Percentiles rank a stretch among this genome's conserved stretches.
These are phyloP conservation scores for Penicillium egyptiacum DNA, from an alignment of 495 filamentous ascomycete species.

Conservation along the genomic window DNA sequence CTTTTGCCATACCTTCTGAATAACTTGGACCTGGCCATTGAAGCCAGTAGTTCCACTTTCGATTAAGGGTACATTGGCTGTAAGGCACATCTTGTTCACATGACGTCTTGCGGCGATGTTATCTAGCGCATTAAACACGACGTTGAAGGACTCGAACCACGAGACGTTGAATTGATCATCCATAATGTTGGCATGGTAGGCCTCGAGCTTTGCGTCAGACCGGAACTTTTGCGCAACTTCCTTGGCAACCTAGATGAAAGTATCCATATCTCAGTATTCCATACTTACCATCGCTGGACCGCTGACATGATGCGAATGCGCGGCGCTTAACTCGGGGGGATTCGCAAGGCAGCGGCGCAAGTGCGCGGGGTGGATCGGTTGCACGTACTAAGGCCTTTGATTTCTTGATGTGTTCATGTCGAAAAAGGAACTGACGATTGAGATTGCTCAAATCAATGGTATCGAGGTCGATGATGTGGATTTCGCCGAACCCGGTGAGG, in stretches of 20 bases:
- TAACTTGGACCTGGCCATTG: constrained; percentile 96
- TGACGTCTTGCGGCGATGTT: constrained; percentile 93
- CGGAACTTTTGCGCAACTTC: constrained; percentile 91
- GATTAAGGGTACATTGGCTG: constrained; percentile 85
- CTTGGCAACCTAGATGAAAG: constrained; percentile 73
- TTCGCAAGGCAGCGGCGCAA: constrained; percentile 17
- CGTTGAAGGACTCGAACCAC: constrained; percentile 79
- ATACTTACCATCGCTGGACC: background rate
- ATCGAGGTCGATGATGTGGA: constrained; percentile 95
- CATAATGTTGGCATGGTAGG: constrained; percentile 95
- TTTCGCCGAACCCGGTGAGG: constrained; percentile 88
- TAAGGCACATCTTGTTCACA: constrained; percentile 97
- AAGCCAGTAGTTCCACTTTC: constrained; percentile 98
- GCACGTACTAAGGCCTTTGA: constrained; percentile 83
- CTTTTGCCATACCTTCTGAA: constrained; percentile 64
- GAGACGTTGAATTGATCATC: constrained; percentile 85
- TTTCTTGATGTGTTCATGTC: constrained; percentile 97
- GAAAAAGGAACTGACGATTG: constrained; percentile 97
- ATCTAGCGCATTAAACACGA: constrained; percentile 97
- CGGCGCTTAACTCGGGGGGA: background rate
- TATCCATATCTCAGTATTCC: constrained; percentile 22
- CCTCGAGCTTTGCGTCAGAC: constrained; percentile 81
- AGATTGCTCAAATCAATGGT: constrained; percentile 98
- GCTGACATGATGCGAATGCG: background rate
- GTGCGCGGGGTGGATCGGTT: constrained; percentile 4